phyloP scores from a whole-genome alignment of 1,284 basidiomycete species.

The Kwoniella shivajii region DNA sequence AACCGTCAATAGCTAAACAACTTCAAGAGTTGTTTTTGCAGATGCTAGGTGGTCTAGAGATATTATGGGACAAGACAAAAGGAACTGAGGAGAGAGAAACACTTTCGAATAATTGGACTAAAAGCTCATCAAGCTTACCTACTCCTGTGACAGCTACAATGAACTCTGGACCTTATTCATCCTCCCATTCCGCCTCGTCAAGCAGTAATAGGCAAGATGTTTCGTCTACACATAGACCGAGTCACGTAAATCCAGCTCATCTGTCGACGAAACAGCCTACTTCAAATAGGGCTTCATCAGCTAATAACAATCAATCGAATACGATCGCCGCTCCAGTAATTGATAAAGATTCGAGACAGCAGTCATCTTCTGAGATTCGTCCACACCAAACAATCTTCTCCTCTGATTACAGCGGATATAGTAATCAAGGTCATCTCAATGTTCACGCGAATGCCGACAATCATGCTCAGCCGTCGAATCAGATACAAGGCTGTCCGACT shows the following conservation, averaged over 20 bases:
- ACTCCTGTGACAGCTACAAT: slow-evolving; percentile 1
- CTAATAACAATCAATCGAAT: neutral
- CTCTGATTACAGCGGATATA: no score
- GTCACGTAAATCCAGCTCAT: slow-evolving; percentile 1
- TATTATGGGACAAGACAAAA: slow-evolving; percentile 34
- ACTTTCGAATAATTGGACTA: neutral
- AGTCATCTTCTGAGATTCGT: no score
- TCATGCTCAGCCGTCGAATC: no score
- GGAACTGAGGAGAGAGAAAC: slow-evolving; percentile 10
- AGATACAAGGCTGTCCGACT: no score
- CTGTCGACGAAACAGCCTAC: neutral
- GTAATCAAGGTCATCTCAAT: no score
- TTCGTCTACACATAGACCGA: neutral
- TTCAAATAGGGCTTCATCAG: neutral
- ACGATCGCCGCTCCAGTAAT: neutral
- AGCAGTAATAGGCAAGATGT: neutral
- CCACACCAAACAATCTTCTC: no score
- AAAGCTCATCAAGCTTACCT: neutral
- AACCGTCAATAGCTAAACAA: slow-evolving; percentile 8
- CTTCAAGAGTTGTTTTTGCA: slow-evolving; percentile 22
- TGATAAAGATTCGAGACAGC: no score
- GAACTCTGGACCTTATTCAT: neutral
- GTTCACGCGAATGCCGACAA: no score
- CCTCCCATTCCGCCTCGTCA: neutral
- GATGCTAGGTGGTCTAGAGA: slow-evolving; percentile 28